Evolutionary conservation across 2,329 filamentous ascomycete genomes (phyloP).

Genomic region (Trichoderma aggressivum): DNA sequence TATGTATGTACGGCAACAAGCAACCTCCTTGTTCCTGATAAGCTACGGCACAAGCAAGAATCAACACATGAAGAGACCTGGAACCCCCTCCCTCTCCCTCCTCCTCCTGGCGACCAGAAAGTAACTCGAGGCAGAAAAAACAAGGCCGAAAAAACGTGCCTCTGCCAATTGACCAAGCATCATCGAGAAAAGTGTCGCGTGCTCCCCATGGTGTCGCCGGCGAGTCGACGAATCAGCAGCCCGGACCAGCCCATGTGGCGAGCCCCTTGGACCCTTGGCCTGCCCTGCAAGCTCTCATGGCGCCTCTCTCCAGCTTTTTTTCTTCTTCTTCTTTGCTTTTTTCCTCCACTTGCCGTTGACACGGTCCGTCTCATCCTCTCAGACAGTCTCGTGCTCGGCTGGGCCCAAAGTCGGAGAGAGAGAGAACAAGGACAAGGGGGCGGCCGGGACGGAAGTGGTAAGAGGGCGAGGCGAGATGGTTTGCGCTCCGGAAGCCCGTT

Average conservation of each 20-base stretch:
- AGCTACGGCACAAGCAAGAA: background rate
- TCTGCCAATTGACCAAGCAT: conserved; percentile 40
- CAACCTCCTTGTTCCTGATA: no score
- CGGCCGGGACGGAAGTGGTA: background rate
- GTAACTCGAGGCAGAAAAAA: background rate
- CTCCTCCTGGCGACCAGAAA: background rate
- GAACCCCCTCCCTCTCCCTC: background rate
- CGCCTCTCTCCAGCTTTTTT: background rate
- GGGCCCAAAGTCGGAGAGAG: background rate
- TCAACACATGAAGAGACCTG: background rate
- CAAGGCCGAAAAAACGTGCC: conserved; percentile 6
- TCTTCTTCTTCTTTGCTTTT: background rate
- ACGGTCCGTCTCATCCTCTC: conserved; percentile 1
- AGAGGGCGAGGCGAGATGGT: background rate
- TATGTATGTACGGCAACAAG: no score
- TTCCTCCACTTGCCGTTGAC: background rate
- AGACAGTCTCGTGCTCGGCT: conserved; percentile 15
- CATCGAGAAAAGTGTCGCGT: conserved; percentile 44
- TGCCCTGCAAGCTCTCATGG: conserved; percentile 7
- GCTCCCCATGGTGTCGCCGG: conserved; percentile 29
- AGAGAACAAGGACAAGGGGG: background rate
- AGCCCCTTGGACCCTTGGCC: conserved; percentile 1
- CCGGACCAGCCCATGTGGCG: conserved; percentile 34
- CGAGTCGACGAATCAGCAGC: conserved; percentile 33
- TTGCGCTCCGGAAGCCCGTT: background rate